Base-by-base conservation (phyloP, 2,329 filamentous ascomycete genomes). In the Colletotrichum shisoi region DNA sequence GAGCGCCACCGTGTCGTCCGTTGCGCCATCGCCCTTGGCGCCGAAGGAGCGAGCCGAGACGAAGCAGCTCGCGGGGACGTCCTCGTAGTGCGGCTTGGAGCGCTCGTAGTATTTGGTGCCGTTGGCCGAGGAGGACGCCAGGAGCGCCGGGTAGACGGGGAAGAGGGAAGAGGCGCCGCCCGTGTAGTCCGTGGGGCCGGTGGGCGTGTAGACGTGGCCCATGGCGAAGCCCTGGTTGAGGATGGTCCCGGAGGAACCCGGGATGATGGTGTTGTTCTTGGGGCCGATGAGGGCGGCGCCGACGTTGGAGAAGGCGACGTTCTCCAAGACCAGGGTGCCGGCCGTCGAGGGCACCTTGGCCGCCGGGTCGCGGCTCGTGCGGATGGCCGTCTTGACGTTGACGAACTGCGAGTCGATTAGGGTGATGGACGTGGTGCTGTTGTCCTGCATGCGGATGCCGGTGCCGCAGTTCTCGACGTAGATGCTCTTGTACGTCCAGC, bases 41-140 rank as follows among this genome's bases (percentile, higher is more conserved):
- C 91, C 91, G 15, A 80, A 81, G 15, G 81, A 81, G 71, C 91
- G 91, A 73, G 92, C 87, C 65, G 87, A 91, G 72, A 92, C 75
- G 74, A 95, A 93, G 7, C 83, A 81, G 2, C 81, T 81, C 1
- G 82, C 82, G 0, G 86, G 79, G 3, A 89, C 73, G 34, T 83
- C 76, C 63, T 88, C 85, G 74, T 95, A 96, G 71, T 92, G 87
- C 6, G 92, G 92, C 82, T 91, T 93, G 71, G 91, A 90, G 19
- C 89, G 86, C 73, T 91, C 88, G 74, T 91, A 93, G 75, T 91
- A 87, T 27, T 82, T 78, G 17, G 74, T 74, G 15, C 78, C 77
- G 51, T 84, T 79, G 21, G 44, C 31, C 21, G 57, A 21, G 7
- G 56, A 34, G 37, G 19, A 8, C 39, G 44, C 59, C 2, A 91